A percentile compares a stretch with the other conserved stretches of the same genome.
phyloP scores from a whole-genome alignment of 345 rosid species.

The Citrus trifoliata region DNA sequence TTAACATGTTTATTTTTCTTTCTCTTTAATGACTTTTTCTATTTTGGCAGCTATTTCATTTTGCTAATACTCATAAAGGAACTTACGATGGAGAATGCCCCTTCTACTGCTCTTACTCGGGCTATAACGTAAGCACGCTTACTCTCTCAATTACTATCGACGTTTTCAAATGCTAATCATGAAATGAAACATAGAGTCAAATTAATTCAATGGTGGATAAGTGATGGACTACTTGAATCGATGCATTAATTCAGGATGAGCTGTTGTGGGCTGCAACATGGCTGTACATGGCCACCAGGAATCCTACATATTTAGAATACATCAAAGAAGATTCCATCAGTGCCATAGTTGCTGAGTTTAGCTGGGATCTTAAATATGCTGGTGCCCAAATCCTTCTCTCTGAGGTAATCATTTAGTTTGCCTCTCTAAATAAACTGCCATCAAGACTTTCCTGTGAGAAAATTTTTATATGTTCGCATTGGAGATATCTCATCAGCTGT shows the following conservation, averaged over 20 bases:
- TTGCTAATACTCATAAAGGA: constrained; percentile 67
- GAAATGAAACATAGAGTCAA: no score
- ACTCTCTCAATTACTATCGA: not conserved
- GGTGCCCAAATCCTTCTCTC: constrained; percentile 76
- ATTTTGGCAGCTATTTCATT: constrained; percentile 54
- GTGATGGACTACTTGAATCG: not conserved
- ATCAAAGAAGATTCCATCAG: constrained; percentile 53
- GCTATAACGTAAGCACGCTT: constrained; percentile 58
- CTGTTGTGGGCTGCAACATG: constrained; percentile 94
- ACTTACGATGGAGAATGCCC: constrained; percentile 97
- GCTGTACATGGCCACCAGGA: constrained; percentile 64
- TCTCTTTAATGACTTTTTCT: not conserved
- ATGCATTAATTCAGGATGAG: constrained; percentile 58
- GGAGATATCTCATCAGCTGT: not conserved
- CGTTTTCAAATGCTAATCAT: not conserved
- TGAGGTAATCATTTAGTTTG: constrained; percentile 32
- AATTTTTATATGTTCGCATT: no score
- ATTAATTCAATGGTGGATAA: not conserved
- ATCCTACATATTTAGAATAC: constrained; percentile 35
- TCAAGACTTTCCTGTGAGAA: no score
- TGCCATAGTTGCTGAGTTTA: constrained; percentile 70
- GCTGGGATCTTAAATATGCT: constrained; percentile 94
- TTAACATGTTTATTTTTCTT: not conserved
- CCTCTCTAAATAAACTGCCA: not conserved
- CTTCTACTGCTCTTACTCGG: constrained; percentile 89